Conservation (phyloP, 2,329 filamentous ascomycete genomes). For the Lasiodiplodia theobromae region DNA sequence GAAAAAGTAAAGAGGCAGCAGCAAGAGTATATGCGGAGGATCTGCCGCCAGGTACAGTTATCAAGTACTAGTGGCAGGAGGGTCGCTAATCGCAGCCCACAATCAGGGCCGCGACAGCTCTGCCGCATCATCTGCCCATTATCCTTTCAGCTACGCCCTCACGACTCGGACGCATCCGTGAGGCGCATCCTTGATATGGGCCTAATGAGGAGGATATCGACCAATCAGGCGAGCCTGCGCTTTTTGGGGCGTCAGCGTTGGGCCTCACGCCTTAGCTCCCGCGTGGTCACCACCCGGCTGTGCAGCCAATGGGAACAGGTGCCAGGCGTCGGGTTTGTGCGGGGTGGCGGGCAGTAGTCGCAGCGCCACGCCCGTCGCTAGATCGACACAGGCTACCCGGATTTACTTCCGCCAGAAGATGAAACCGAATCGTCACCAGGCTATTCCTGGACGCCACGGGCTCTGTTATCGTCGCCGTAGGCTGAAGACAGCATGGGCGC, state of each 20-base stretch:
- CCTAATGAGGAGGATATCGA: neutral
- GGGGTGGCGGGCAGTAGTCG: neutral
- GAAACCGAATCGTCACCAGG: neutral
- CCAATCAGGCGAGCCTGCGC: neutral
- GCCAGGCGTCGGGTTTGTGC: neutral
- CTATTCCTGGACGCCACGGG: neutral
- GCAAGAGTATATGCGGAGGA: neutral
- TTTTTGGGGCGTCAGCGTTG: neutral
- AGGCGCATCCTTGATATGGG: neutral
- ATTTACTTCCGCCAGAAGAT: neutral
- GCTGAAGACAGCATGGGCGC: neutral
- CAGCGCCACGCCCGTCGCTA: neutral
- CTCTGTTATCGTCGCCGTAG: neutral
- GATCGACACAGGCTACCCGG: neutral
- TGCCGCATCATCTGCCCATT: neutral
- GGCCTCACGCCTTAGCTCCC: neutral
- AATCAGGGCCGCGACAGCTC: neutral
- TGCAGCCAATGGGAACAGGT: neutral
- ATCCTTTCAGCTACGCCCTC: neutral
- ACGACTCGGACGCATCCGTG: neutral
- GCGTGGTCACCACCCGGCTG: neutral
- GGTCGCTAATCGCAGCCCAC: too few species aligned
- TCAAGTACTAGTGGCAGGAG: neutral
- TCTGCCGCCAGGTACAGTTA: neutral
- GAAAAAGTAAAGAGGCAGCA: neutral